Percentiles rank a stretch among this genome's conserved stretches.
Evolutionary conservation across 78 protist species (phyloP).

Genomic region (Speleostelium caveatum): DNA sequence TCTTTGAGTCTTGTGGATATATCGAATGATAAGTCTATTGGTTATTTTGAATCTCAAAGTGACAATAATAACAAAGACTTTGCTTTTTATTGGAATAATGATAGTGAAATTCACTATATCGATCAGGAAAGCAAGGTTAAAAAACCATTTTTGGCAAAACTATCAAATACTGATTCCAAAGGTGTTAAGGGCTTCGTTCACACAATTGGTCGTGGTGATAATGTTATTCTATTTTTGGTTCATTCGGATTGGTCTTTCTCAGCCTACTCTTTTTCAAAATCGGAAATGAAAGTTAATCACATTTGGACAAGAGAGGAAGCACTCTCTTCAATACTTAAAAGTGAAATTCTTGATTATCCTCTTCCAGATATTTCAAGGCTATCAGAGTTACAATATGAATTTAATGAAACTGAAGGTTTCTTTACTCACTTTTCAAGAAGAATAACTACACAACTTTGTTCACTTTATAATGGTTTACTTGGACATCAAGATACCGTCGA

Average conservation of each 20-base stretch:
- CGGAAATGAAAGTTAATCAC: background rate
- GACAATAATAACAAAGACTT: background rate
- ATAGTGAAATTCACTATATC: background rate
- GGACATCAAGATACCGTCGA: background rate
- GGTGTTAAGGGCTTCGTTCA: background rate
- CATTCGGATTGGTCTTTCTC: conserved; percentile 41
- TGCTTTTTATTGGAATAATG: background rate
- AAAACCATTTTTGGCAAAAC: background rate
- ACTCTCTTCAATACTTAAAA: conserved; percentile 15
- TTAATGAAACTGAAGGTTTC: conserved; percentile 16
- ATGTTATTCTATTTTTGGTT: conserved; percentile 1
- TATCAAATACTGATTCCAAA: background rate
- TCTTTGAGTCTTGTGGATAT: too few relatives aligned
- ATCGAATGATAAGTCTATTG: too few relatives aligned
- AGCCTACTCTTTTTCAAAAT: background rate
- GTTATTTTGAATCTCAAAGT: too few relatives aligned
- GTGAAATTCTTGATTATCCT: conserved; percentile 35
- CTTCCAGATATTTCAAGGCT: conserved; percentile 24
- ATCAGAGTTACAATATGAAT: conserved; percentile 41
- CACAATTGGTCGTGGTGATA: background rate
- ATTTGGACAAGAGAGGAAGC: conserved; percentile 52
- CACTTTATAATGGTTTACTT: background rate
- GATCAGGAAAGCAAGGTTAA: background rate
- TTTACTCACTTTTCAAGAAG: conserved; percentile 28
- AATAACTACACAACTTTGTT: conserved; percentile 9